A percentile compares a stretch with the other conserved stretches of the same genome.
Conservation (phyloP, 495 filamentous ascomycete genomes). For the Aspergillus sclerotiicarbonarius region DNA sequence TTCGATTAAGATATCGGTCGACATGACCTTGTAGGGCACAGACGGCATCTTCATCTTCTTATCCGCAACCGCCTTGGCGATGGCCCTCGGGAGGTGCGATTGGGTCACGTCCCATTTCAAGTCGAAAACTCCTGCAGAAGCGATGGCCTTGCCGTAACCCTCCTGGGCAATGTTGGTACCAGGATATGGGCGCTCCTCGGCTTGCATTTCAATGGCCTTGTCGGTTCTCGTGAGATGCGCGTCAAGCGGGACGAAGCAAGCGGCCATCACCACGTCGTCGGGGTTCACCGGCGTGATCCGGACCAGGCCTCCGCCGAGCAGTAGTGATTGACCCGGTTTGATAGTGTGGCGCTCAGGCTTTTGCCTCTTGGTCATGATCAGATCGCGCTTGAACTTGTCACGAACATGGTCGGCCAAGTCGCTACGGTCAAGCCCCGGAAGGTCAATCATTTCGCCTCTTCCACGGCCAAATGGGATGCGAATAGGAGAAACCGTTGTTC, state of each 20-base stretch:
- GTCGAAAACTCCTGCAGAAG: conserved; percentile 69
- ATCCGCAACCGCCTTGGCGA: conserved; percentile 38
- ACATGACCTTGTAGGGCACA: conserved; percentile 76
- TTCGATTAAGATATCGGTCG: conserved; percentile 83
- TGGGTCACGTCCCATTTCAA: conserved; percentile 80
- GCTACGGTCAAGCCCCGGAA: conserved; percentile 79
- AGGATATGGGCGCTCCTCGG: conserved; percentile 49
- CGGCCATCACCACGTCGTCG: conserved; percentile 63
- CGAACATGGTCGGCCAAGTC: conserved; percentile 66
- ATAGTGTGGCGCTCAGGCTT: conserved; percentile 66
- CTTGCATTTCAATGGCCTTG: conserved; percentile 70
- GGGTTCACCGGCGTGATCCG: conserved; percentile 75
- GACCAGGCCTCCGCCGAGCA: conserved; percentile 81
- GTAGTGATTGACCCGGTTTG: conserved; percentile 76
- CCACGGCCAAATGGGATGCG: conserved; percentile 81
- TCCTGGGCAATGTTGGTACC: conserved; percentile 59
- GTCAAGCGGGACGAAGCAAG: conserved; percentile 73
- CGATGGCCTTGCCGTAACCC: conserved; percentile 50
- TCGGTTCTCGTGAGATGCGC: conserved; percentile 72
- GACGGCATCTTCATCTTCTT: conserved; percentile 25
- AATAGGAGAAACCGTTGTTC: conserved; percentile 93
- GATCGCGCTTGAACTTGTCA: conserved; percentile 56
- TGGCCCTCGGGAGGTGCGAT: conserved; percentile 36
- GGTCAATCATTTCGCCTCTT: conserved; percentile 88
- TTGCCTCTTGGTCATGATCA: conserved; percentile 74